A percentile compares a stretch with the other conserved stretches of the same genome.
These are phyloP conservation scores for Erodium moschatum DNA, from an alignment of 441 rosid species.

Conservation along the genomic window DNA sequence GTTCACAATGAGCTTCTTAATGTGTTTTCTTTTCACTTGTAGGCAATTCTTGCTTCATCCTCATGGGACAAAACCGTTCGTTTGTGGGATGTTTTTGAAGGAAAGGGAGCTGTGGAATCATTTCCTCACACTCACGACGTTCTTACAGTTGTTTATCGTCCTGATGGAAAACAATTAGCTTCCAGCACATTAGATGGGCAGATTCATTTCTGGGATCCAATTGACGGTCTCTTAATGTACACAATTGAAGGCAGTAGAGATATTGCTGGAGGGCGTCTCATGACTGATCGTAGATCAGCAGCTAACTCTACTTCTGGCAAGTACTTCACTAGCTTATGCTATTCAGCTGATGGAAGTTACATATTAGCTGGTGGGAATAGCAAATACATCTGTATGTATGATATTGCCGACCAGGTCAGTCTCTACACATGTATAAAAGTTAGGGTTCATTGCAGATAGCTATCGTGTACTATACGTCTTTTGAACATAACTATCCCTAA, in stretches of 20 bases:
- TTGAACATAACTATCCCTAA: too few relatives aligned
- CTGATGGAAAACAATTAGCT: slow-evolving; percentile 92
- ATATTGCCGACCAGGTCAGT: slow-evolving; percentile 93
- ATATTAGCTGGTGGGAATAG: slow-evolving; percentile 90
- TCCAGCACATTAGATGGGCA: slow-evolving; percentile 89
- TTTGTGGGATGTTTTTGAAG: slow-evolving; percentile 89
- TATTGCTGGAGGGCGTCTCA: slow-evolving; percentile 85
- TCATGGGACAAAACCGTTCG: slow-evolving; percentile 94
- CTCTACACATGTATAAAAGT: too few relatives aligned
- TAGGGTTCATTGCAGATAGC: too few relatives aligned
- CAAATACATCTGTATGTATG: slow-evolving; percentile 96
- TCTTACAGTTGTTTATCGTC: slow-evolving; percentile 78
- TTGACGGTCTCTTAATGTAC: slow-evolving; percentile 77
- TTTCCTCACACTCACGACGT: slow-evolving; percentile 90
- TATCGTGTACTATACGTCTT: too few relatives aligned
- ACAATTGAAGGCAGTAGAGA: slow-evolving; percentile 95
- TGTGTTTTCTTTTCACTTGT: slow-evolving; percentile 16
- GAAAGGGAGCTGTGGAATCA: slow-evolving; percentile 84
- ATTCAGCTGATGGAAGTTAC: slow-evolving; percentile 92
- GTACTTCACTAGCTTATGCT: slow-evolving; percentile 81
- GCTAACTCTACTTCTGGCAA: slow-evolving; percentile 93
- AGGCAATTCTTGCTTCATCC: slow-evolving; percentile 90
- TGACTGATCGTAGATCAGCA: slow-evolving; percentile 86
- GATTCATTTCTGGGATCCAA: slow-evolving; percentile 93
- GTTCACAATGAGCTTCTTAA: slow-evolving; percentile 2